Evolutionary conservation across 352 stramenopile species (phyloP), one percentile per base, ranked within the genome.

Genomic region (Globisporangium emineosum): DNA sequence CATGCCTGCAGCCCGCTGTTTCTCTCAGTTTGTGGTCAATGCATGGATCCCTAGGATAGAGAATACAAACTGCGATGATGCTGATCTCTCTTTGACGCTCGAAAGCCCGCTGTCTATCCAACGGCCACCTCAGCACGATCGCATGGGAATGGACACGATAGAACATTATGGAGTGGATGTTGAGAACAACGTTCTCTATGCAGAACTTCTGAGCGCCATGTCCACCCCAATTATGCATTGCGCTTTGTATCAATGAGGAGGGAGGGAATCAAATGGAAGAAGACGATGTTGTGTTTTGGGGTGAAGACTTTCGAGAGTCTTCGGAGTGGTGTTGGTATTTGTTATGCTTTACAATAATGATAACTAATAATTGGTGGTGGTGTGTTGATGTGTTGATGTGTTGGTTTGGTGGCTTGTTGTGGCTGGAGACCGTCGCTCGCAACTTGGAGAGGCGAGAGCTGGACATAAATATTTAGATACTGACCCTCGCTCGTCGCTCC

Each of bases 271-370:
- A n/a, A 43, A 19, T n/a, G 12, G 37, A 43, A 43, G 6, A 15
- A 43, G 37, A 40, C 4, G 15, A 7, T n/a, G 49, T 32, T 6
- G 21, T 17, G 49, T n/a, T 29, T 27, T 55, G 49, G 27, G 27
- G 49, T 32, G 21, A 55, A 6, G 49, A 32, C 21, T 32, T 55
- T 55, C 21, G 25, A 55, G 49, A 55, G 27, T 55, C 21, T 19
- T 32, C 27, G 49, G 21, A 55, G 10, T 32, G 49, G 21, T 55
- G 49, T 27, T 55, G 21, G 15, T 32, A 32, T 55, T 32, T 55
- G 21, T 55, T 27, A 55, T 55, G 21, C 49, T 55, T 6, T 32
- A 29, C 49, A 27, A 55, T 55, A 55, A 27, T 55, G 21, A 55
- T 27, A 32, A 55, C 49, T 55, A 55, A 55, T 55, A 32, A 32